Evolutionary conservation across 2,329 filamentous ascomycete species (phyloP), one percentile per base, ranked within the genome.

Genomic region (Eurotiales sp.): DNA sequence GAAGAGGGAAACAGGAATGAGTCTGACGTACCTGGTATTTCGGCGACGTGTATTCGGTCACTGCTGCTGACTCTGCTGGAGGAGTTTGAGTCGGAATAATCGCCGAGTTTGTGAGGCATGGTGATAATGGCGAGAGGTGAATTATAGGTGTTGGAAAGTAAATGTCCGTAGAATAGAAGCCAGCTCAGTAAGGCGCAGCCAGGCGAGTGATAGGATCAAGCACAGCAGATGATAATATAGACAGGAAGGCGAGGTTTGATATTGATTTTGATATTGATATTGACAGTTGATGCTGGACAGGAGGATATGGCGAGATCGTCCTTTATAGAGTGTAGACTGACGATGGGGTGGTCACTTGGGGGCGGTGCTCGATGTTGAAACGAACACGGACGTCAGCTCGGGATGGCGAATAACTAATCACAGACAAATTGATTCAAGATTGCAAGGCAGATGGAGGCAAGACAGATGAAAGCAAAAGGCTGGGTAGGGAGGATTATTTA

Each of bases 31-130:
- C 52, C 52, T 47, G 47, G 43, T 37, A 23, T 44, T 17, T 54
- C 48, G 44, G 37, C 32, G 37, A 47, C 48, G 30, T 44, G 47
- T 44, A 54, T 51, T 44, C 52, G 51, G 12, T 54, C 52, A 45
- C 19, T 45, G 44, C 52, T 54, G 39, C 52, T 48, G 22, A 51
- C 45, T 50, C 47, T 50, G 44, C 52, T 54, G 30, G 52, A 48
- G 27, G 52, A 46, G 32, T 47, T 51, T 11, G 52, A 54, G 44
- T 51, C 49, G 39, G 52, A 48, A 37, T 54, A 54, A n/a, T 51
- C 48, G 15, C 45, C 34, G 40, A 53, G 30, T 49, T 53, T 53
- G 46, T 45, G 51, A 53, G 51, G 51, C 51, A 53, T 53, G 25
- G 12, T 53, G 51, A 17, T 36, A 36, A 19, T 27, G 17, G 12